Percentiles rank a stretch among this genome's conserved stretches.
phyloP scores from a whole-genome alignment of 139 green algal species.

The Chlorella vulgaris region DNA sequence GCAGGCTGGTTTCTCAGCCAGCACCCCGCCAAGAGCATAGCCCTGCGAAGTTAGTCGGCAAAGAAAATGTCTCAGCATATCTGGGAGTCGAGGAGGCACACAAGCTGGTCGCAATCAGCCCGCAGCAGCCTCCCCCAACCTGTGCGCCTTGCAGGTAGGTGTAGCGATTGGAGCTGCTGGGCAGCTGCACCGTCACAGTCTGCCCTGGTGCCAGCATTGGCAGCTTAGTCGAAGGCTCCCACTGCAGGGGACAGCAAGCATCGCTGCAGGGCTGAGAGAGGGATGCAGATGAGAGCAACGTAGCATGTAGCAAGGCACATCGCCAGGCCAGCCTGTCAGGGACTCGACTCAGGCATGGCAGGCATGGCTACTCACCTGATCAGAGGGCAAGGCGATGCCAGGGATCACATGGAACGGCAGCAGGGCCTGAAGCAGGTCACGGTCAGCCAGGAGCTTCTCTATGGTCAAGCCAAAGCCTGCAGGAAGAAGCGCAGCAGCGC shows the following conservation, averaged over 20 bases:
- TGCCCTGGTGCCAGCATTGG: background rate
- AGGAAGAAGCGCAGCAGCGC: background rate
- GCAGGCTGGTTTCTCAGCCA: background rate
- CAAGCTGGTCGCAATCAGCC: background rate
- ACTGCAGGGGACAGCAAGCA: background rate
- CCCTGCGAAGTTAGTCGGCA: background rate
- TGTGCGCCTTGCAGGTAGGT: background rate
- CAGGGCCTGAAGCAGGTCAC: background rate
- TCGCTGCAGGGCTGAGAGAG: background rate
- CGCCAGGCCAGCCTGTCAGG: too few relatives aligned
- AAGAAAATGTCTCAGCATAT: too few relatives aligned
- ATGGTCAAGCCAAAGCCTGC: conserved; percentile 4
- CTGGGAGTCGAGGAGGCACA: background rate
- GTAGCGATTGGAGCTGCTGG: background rate
- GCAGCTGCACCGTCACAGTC: background rate
- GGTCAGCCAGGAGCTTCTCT: background rate
- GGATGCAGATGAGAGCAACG: background rate
- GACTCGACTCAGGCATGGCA: too few relatives aligned
- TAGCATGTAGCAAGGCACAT: too few relatives aligned
- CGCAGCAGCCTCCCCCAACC: background rate
- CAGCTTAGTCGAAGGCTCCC: background rate
- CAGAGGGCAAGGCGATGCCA: background rate
- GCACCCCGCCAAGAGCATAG: background rate
- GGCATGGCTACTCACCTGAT: conserved; percentile 11
- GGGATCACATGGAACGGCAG: conserved; percentile 6